Percentiles rank a stretch among this genome's conserved stretches.
Evolutionary conservation across 306 rosid genomes (phyloP).

Genomic region (Senna tora): DNA sequence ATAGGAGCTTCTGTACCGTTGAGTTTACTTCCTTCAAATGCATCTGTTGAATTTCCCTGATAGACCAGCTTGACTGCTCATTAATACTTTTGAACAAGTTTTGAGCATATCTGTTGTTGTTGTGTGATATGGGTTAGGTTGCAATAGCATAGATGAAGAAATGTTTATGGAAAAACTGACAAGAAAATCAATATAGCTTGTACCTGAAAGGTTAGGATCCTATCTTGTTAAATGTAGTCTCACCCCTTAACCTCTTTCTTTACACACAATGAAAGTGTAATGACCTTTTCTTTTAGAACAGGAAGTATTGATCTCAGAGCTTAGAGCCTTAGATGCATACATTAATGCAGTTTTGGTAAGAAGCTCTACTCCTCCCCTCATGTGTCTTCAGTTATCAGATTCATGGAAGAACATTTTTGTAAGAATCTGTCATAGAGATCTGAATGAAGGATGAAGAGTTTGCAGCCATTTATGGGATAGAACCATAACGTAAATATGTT

Average conservation of each 20-base stretch:
- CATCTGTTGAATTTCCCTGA: background rate
- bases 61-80: background rate
- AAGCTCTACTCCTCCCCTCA: no score
- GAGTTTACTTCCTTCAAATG: background rate
- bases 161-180: background rate
- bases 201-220: background rate
- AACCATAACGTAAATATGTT: background rate
- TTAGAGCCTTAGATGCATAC: no score
- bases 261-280: no score
- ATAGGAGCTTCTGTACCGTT: slow-evolving; percentile 4
- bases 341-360: no score
- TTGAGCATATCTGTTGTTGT: no score
- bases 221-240: background rate
- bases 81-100: background rate
- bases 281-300: background rate
- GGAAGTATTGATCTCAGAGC: background rate
- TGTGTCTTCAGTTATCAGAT: background rate
- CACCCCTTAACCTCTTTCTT: no score
- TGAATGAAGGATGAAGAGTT: background rate
- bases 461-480: background rate
- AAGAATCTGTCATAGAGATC: background rate
- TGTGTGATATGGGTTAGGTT: background rate
- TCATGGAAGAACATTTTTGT: background rate
- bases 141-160: background rate
- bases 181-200: background rate